phyloP scores from a whole-genome alignment of 2,329 filamentous ascomycete species.

The Botrytis fragariae region DNA sequence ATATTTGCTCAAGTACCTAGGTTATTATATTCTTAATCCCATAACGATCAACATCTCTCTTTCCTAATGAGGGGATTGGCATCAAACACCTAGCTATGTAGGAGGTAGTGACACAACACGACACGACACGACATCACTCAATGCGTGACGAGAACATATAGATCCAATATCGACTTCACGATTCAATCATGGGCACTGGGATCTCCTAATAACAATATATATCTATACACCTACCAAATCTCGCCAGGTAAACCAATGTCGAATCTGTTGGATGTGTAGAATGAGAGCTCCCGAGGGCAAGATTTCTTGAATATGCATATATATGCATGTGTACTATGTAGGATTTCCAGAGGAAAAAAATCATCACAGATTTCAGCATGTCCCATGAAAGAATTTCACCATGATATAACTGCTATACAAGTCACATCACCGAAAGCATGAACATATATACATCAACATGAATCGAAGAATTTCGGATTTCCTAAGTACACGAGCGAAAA shows the following conservation, averaged over 20 bases:
- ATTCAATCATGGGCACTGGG: not conserved
- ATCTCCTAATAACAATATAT: not conserved
- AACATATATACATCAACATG: not conserved
- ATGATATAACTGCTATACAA: not conserved
- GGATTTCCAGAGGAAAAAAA: too few relatives aligned
- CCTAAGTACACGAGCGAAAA: slow-evolving; percentile 16
- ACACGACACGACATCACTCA: not conserved
- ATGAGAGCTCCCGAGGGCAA: not conserved
- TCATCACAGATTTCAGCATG: not conserved
- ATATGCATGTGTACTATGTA: not conserved
- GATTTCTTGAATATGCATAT: not conserved
- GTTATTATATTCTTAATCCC: not conserved
- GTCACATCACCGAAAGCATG: not conserved
- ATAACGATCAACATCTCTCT: not conserved
- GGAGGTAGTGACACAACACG: not conserved
- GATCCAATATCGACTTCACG: not conserved
- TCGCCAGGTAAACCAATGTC: not conserved
- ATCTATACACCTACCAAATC: not conserved
- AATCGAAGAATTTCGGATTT: not conserved
- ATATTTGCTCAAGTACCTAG: not conserved
- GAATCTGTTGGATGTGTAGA: not conserved
- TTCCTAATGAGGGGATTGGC: not conserved
- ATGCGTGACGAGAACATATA: not conserved
- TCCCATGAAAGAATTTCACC: not conserved
- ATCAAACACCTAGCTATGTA: not conserved